phyloP scores from a whole-genome alignment of 148 eudicot genomes.

The Camellia japonica region DNA sequence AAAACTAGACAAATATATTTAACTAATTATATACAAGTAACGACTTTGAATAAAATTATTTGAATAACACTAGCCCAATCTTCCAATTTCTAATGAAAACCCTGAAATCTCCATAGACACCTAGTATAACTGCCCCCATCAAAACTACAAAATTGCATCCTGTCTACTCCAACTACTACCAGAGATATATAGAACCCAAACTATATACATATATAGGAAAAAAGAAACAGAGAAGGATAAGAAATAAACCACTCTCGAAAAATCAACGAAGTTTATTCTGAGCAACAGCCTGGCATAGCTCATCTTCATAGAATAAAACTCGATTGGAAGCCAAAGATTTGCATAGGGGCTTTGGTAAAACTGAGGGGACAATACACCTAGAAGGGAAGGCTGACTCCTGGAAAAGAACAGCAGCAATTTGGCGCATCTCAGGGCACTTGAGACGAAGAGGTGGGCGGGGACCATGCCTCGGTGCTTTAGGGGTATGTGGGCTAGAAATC shows the following conservation, averaged over 20 bases:
- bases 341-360: slow-evolving; percentile 66
- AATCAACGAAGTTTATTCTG: slow-evolving; percentile 87
- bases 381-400: slow-evolving; percentile 77
- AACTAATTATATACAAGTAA: slow-evolving; percentile 21
- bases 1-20: not conserved
- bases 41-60: slow-evolving; percentile 15
- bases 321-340: slow-evolving; percentile 69
- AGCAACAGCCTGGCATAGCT: slow-evolving; percentile 93
- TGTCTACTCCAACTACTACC: slow-evolving; percentile 14
- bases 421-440: slow-evolving; percentile 79
- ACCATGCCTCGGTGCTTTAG: slow-evolving; percentile 98
- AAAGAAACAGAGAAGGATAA: slow-evolving; percentile 14
- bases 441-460: slow-evolving; percentile 80
- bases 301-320: slow-evolving; percentile 86
- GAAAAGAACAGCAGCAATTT: slow-evolving; percentile 85
- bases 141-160: slow-evolving; percentile 42
- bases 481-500: slow-evolving; percentile 64
- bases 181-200: slow-evolving; percentile 19
- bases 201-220: slow-evolving; percentile 52
- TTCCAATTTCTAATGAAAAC: slow-evolving; percentile 20
- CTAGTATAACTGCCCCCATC: slow-evolving; percentile 1
- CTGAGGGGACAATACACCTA: slow-evolving; percentile 74
- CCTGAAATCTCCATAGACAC: slow-evolving; percentile 12
- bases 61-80: slow-evolving; percentile 15
- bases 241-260: not conserved